Base-by-base conservation (phyloP, 1,139 yeast species). In the Pichia terricola region DNA sequence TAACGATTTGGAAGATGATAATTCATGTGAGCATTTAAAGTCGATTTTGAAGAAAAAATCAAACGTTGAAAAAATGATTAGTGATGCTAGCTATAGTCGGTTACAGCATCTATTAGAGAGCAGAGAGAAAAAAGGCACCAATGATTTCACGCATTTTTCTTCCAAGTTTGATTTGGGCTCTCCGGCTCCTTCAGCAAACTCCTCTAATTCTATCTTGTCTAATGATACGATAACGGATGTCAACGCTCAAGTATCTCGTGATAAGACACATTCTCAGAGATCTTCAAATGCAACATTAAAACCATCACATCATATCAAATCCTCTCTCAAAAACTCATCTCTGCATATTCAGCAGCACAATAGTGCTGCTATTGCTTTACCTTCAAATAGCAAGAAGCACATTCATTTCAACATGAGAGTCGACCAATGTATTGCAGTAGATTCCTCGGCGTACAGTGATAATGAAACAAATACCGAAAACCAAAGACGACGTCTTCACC, bases 371-470 rank as follows among this genome's bases (percentile, higher is more conserved):
- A 3, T 9, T 5, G 5, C 5, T 16, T 4, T 16, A 8, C 5
- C 26, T 4, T 34, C 10, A 33, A 22, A 27, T 31, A 4, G 4
- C 9, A 68, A 65, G 40, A 72, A 91, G 50, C 91, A 75, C 53
- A 88, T 89, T 46, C 97, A 88, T 64, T 91, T 91, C 65, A 89
- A 83, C 59, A 94, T 87, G 58, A 78, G 88, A 47, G 98, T 91
- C 28, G 89, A 85, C 60, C 97, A 91, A 64, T 89, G 97, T 62
- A 77, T 84, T 48, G 87, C 94, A 0, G 60, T 86, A 25, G 78
- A 79, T 49, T 50, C 50, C 5, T 36, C 40, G 9, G 43, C 39
- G 10, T 40, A 37, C 16, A 16, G 10, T 26, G 85, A 80, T 52
- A 86, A 82, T 7, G 89, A 89, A 6, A 40, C 32, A 27, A 4